A percentile compares a stretch with the other conserved stretches of the same genome.
phyloP scores from a whole-genome alignment of 78 protist species.

The Dictyostelium firmibasis region DNA sequence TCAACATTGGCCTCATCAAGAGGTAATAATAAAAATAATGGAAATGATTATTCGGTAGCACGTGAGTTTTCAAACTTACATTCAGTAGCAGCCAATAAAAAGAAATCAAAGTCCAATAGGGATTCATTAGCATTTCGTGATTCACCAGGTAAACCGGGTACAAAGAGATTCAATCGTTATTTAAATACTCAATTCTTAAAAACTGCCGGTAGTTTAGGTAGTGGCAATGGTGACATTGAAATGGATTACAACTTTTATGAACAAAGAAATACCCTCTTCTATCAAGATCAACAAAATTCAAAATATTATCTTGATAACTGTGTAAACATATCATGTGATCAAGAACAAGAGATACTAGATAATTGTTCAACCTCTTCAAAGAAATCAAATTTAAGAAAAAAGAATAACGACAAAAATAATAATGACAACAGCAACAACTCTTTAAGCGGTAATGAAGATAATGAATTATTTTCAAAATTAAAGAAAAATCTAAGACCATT shows the following conservation, averaged over 20 bases:
- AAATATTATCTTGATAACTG: constrained; percentile 1
- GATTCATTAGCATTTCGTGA: constrained; percentile 65
- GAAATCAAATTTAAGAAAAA: not conserved
- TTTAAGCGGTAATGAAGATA: not conserved
- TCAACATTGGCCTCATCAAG: constrained; percentile 1
- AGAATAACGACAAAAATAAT: too few species aligned
- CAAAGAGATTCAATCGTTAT: constrained; percentile 63
- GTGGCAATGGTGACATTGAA: constrained; percentile 9
- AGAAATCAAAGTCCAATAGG: not conserved
- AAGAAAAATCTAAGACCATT: constrained; percentile 31
- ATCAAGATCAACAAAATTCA: constrained; percentile 37
- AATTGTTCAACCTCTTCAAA: not conserved
- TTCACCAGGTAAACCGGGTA: constrained; percentile 68
- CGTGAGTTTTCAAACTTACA: not conserved
- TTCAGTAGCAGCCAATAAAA: not conserved
- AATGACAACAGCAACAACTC: not conserved
- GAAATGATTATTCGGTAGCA: not conserved
- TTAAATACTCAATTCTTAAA: constrained; percentile 61
- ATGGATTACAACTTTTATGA: constrained; percentile 26
- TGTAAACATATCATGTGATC: constrained; percentile 25
- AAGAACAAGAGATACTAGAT: not conserved
- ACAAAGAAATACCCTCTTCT: constrained; percentile 6
- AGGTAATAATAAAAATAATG: not conserved
- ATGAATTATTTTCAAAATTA: constrained; percentile 17
- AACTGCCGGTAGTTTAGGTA: constrained; percentile 18